Conservation (phyloP, 2,329 filamentous ascomycete species). For the Alternaria gaisen region DNA sequence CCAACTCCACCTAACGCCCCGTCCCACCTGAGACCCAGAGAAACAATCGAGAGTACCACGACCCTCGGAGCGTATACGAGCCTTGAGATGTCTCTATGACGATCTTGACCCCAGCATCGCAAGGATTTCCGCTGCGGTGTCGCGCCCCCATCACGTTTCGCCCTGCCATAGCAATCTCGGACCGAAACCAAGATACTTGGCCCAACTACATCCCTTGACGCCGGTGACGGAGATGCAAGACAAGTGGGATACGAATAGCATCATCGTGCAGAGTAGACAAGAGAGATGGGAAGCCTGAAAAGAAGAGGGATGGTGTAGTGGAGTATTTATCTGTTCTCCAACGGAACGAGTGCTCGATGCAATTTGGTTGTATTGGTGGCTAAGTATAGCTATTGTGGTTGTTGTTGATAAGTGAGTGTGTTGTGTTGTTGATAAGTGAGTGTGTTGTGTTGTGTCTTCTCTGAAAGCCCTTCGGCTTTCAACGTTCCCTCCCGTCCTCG, state of each 20-base stretch:
- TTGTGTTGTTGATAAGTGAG: no score
- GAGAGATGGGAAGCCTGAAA: background rate
- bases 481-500: no score
- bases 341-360: no score
- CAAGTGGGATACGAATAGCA: background rate
- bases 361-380: no score
- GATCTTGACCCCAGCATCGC: background rate
- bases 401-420: no score
- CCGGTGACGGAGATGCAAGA: background rate
- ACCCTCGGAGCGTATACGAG: background rate
- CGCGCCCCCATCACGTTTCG: background rate
- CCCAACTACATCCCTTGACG: background rate
- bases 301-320: rapidly evolving
- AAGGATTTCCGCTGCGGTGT: background rate
- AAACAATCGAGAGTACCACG: rapidly evolving
- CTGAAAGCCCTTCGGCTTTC: no score
- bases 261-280: background rate
- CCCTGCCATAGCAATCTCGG: background rate
- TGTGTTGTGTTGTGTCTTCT: no score
- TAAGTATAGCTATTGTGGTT: no score
- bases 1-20: background rate
- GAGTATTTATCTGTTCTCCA: no score
- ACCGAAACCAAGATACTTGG: background rate
- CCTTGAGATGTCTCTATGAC: background rate
- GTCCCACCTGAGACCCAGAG: background rate